Base-by-base conservation (phyloP, 257 asterid species). In the Gentiana dahurica region DNA sequence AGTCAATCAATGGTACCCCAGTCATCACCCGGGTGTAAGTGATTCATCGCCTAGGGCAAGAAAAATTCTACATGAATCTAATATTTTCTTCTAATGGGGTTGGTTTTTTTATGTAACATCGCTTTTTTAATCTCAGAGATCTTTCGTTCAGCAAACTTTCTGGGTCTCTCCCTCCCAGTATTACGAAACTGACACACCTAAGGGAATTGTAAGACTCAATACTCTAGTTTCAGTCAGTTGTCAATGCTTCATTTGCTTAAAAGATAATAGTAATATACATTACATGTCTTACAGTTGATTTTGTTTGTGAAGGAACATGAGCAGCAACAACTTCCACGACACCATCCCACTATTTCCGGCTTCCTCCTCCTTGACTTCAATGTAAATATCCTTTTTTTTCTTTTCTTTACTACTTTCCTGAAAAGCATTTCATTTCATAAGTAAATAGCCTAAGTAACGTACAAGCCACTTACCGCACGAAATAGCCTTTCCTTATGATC, bases 101-200 rank as follows among this genome's bases (percentile, higher is more conserved):
- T 51, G 46, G 43, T 11, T 2, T 11, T 34, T 47, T 36, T 34
- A 38, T 51, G 24, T 24, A 41, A 13, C 44, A 46, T 47, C 51
- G 33, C 34, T n/a, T 38, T 49, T 68, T 53, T 45, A 67, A 10
- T 53, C 6, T 7, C 85, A 86, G 95, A 55, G 70, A 83, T 66
- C 57, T 86, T 57, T 73, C 87, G 62, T 60, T 12, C 64, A 57
- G 65, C 58, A 73, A 53, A 49, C 78, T 83, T 39, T 56, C 15
- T 2, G 93, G 87, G 49, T 70, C 83, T 38, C 64, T 79, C 51
- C 93, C 95, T 48, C 63, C 67, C 39, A 79, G 84, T 63, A 68
- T 86, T 59, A 71, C 80, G 3, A 56, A 73, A 56, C 79, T 86
- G 69, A 64, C 49, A 50, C 58, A 77, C 74, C 85, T 86, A 55